A percentile compares a stretch with the other conserved stretches of the same genome.
Evolutionary conservation across 2,329 filamentous ascomycete genomes (phyloP).

Genomic region (Pseudophaeomoniella oleicola): DNA sequence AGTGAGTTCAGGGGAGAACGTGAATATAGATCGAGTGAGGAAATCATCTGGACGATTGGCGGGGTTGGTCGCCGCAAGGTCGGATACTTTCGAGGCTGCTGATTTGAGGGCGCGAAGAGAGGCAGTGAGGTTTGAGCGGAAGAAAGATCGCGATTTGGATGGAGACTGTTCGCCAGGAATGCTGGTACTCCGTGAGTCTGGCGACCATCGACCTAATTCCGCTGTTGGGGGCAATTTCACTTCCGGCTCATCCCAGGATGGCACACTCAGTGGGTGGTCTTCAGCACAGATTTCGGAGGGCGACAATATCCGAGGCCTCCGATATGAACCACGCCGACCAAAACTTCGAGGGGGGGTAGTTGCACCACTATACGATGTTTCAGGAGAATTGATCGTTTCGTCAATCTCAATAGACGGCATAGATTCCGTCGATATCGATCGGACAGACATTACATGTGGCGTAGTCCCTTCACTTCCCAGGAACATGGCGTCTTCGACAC

Average conservation of each 20-base stretch:
- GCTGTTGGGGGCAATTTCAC: conserved; percentile 6
- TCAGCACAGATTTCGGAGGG: conserved; percentile 39
- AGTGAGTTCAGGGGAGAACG: conserved; percentile 41
- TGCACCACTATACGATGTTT: conserved; percentile 27
- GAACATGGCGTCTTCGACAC: conserved; percentile 22
- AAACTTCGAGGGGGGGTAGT: conserved; percentile 24
- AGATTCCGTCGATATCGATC: conserved; percentile 44
- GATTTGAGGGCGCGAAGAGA: conserved; percentile 47
- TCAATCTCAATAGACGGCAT: conserved; percentile 37
- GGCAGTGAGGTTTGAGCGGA: conserved; percentile 50
- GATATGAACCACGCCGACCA: conserved; percentile 22
- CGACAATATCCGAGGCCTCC: conserved; percentile 33
- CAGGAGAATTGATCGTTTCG: conserved; percentile 27
- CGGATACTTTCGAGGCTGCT: conserved; percentile 46
- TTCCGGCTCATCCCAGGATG: not conserved
- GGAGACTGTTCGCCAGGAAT: not conserved
- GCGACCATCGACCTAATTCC: not conserved
- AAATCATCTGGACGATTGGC: conserved; percentile 42
- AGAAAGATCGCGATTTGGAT: conserved; percentile 31
- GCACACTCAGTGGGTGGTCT: conserved; percentile 39
- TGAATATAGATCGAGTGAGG: conserved; percentile 41
- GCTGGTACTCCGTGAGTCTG: not conserved
- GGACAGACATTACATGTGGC: conserved; percentile 26
- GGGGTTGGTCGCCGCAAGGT: conserved; percentile 35
- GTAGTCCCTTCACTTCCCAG: conserved; percentile 27